Evolutionary conservation across 192 early-diverging fungal species (phyloP).

Genomic region (Coemansia nantahalensis): DNA sequence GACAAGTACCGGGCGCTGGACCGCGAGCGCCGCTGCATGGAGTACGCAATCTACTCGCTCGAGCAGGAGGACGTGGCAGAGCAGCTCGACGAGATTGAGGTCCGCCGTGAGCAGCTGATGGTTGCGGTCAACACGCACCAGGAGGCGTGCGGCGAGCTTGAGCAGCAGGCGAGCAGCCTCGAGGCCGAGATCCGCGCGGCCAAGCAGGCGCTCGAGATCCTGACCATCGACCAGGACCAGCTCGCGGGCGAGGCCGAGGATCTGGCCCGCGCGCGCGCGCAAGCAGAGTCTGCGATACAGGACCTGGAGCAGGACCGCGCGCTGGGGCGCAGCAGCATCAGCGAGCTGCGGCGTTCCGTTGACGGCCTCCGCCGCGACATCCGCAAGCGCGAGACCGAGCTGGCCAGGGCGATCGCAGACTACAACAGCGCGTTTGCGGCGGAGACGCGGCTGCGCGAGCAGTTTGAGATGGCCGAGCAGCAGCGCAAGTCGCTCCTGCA

Average conservation of each 20-base stretch:
- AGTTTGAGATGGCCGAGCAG: constrained; percentile 67
- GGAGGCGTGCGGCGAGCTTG: constrained; percentile 55
- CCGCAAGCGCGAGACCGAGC: constrained; percentile 56
- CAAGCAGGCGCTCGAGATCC: constrained; percentile 63
- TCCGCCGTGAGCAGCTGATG: constrained; percentile 53
- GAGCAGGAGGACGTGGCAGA: constrained; percentile 83
- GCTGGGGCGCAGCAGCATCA: constrained; percentile 51
- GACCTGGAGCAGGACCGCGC: constrained; percentile 71
- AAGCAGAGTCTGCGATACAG: constrained; percentile 74
- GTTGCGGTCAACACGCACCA: constrained; percentile 62
- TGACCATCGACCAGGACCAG: constrained; percentile 68
- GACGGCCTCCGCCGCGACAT: constrained; percentile 30
- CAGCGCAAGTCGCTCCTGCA: constrained; percentile 75
- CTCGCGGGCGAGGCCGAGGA: constrained; percentile 71
- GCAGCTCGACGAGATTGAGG: constrained; percentile 67
- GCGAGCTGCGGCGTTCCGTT: constrained; percentile 41
- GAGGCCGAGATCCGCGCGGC: constrained; percentile 62
- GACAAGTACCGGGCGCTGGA: constrained; percentile 84
- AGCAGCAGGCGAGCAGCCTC: constrained; percentile 48
- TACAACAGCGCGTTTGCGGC: constrained; percentile 59
- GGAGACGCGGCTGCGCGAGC: constrained; percentile 62
- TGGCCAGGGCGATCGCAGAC: constrained; percentile 62
- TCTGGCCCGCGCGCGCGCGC: constrained; percentile 71
- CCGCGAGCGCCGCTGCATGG: constrained; percentile 78
- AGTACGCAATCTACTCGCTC: constrained; percentile 89